Conservation (phyloP, 768 basidiomycete genomes). For the Russula vinacea region DNA sequence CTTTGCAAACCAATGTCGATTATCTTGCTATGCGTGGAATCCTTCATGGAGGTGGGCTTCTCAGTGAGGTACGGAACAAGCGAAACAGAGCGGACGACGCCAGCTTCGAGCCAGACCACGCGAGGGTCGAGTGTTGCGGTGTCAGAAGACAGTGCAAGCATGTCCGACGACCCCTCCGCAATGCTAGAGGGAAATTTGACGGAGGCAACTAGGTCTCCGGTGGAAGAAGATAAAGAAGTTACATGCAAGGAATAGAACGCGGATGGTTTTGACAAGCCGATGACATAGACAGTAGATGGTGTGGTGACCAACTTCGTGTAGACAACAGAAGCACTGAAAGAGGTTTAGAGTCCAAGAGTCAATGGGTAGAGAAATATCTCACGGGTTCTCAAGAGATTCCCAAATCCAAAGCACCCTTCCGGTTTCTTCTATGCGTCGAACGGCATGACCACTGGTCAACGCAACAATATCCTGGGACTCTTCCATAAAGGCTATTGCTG, state of each 20-base stretch:
- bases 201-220: conserved; percentile 50
- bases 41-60: conserved; percentile 45
- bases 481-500: conserved; percentile 47
- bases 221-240: conserved; percentile 53
- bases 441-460: conserved; percentile 57
- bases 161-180: conserved; percentile 37
- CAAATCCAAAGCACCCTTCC: conserved; percentile 69
- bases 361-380: conserved; percentile 32
- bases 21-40: conserved; percentile 48
- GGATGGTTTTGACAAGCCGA: conserved; percentile 47
- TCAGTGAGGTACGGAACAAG: conserved; percentile 52
- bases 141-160: conserved; percentile 37
- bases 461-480: conserved; percentile 45
- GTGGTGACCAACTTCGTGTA: conserved; percentile 61
- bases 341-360: conserved; percentile 14
- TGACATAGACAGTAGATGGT: conserved; percentile 50
- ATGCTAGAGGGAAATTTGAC: conserved; percentile 55
- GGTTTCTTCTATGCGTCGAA: conserved; percentile 50
- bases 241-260: conserved; percentile 64
- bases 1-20: conserved; percentile 58
- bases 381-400: conserved; percentile 68
- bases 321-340: conserved; percentile 56
- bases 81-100: conserved; percentile 46
- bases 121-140: conserved; percentile 34
- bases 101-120: conserved; percentile 56